A percentile compares a stretch with the other conserved stretches of the same genome.
These are phyloP conservation scores for Xerocomus brunneocitrinus DNA, from an alignment of 768 basidiomycete species.

Conservation along the genomic window DNA sequence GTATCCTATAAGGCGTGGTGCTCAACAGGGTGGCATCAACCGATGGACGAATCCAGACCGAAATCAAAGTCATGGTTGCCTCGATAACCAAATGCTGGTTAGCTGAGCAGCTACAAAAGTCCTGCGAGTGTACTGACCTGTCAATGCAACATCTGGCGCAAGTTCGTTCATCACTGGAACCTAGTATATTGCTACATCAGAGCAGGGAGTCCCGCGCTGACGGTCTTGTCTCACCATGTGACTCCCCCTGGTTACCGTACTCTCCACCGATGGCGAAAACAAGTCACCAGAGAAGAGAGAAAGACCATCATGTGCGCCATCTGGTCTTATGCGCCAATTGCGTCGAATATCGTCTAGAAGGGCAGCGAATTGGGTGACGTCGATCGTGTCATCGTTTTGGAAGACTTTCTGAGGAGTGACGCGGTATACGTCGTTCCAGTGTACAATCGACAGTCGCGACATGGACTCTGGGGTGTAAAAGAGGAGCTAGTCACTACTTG, in stretches of 20 bases:
- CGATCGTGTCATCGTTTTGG: constrained; percentile 58
- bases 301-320: constrained; percentile 64
- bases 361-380: constrained; percentile 82
- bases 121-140: constrained; percentile 47
- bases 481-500: background rate
- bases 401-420: constrained; percentile 69
- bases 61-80: constrained; percentile 95
- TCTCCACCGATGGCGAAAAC: constrained; percentile 84
- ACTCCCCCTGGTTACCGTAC: constrained; percentile 81
- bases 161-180: constrained; percentile 83
- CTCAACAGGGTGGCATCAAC: background rate
- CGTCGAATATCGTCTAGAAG: constrained; percentile 59
- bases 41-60: constrained; percentile 37
- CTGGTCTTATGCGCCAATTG: constrained; percentile 46
- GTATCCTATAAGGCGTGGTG: constrained; percentile 41
- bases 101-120: background rate
- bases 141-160: constrained; percentile 72
- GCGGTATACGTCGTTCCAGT: constrained; percentile 84
- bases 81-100: constrained; percentile 24
- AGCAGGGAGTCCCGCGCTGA: background rate
- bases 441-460: constrained; percentile 45
- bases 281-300: constrained; percentile 86
- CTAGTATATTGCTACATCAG: constrained; percentile 33
- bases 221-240: constrained; percentile 63
- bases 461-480: constrained; percentile 20